Base-by-base conservation (phyloP, 306 rosid species). In the Malus fusca region DNA sequence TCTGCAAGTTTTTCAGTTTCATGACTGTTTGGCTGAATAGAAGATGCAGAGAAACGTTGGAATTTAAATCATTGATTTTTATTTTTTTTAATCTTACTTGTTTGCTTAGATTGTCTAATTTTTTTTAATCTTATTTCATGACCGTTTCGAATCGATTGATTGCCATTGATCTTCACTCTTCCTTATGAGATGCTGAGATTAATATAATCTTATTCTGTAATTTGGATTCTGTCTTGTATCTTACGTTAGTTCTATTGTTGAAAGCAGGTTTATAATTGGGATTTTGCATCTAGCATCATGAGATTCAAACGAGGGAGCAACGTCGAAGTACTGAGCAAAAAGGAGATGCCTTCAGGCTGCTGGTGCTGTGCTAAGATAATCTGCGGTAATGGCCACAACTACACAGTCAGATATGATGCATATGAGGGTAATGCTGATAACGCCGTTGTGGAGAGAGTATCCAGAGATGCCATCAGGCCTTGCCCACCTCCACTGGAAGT, bases 301-400 rank as follows among this genome's bases (percentile, higher is more conserved):
- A 81, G 89, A 75, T 92, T 96, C 84, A 92, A 87, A 88, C 87
- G 82, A 80, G 98, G 97, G 73, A 75, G 89, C 75, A 89, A 85
- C 78, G 98, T 96, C 55, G 99, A 96, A 82, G 93, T 92, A 26
- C 61, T 96, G 69, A 83, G 88, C 86, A 89, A 87, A 85, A 90
- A 81, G 79, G 92, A 88, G 84, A 89, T 82, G 65, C 91, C 94
- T 73, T 87, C 92, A 30, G 98, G 98, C 78, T 83, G 92, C 66
- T 96, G 99, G 99, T 77, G 81, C 63, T 84, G 87, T 80, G 99
- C 91, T 31, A 90, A 89, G 92, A 88, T 96, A 62, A 87, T 96
- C 31, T 75, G 81, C 72, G 91, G 91, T 74, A 87, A 88, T 65
- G 94, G 94, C 69, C 96, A 87, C 80, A 37, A 78, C 70, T 96